Percentiles rank a stretch among this genome's conserved stretches.
phyloP scores from a whole-genome alignment of 805 yeast species.

The Schwanniomyces sp. region DNA sequence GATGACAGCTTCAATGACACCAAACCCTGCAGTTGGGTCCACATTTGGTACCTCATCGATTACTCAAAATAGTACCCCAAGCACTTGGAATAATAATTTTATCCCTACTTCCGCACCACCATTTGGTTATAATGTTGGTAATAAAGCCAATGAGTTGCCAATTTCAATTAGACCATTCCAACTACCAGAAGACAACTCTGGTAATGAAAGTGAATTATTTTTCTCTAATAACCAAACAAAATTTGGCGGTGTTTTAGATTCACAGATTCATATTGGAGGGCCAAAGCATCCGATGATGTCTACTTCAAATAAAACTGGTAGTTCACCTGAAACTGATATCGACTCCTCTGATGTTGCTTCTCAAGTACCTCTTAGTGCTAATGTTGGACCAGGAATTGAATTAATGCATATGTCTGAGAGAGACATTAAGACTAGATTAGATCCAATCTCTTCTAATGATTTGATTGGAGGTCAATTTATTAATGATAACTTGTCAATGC shows the following conservation, averaged over 20 bases:
- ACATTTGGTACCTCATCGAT: conserved; percentile 13
- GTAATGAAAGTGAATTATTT: conserved; percentile 1
- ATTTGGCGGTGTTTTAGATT: conserved; percentile 22
- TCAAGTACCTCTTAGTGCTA: neutral
- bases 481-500: conserved; percentile 2
- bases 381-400: conserved; percentile 3
- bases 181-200: conserved; percentile 19
- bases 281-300: conserved; percentile 4
- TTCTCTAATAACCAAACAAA: conserved; percentile 15
- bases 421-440: neutral
- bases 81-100: conserved; percentile 33
- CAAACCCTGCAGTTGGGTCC: conserved; percentile 23
- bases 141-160: conserved; percentile 2
- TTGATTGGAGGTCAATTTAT: conserved; percentile 2
- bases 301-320: conserved; percentile 2
- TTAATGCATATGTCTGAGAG: neutral
- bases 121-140: conserved; percentile 14
- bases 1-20: conserved; percentile 31
- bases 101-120: conserved; percentile 41
- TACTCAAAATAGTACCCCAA: conserved; percentile 32
- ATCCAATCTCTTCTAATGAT: neutral
- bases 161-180: conserved; percentile 24
- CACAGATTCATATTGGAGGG: conserved; percentile 7
- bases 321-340: conserved; percentile 12
- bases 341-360: conserved; percentile 4